phyloP scores from a whole-genome alignment of 148 eudicot species.

The Cornus kousa region DNA sequence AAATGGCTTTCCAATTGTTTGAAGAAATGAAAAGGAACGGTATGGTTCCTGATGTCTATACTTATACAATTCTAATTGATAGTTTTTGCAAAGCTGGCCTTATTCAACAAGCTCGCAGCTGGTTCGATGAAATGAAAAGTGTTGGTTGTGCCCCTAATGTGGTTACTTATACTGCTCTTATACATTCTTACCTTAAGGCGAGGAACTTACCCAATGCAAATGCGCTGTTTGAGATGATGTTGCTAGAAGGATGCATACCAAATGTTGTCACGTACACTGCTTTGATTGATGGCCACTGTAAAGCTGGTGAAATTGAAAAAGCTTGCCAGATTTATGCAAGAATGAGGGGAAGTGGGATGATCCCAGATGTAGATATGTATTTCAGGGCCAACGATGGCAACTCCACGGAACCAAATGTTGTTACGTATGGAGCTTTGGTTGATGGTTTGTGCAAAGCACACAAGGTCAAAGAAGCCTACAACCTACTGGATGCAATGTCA shows the following conservation, averaged over 20 bases:
- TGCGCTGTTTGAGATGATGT: constrained; percentile 58
- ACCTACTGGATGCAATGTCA: constrained; percentile 50
- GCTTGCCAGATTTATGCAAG: constrained; percentile 65
- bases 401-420: constrained; percentile 46
- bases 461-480: constrained; percentile 50
- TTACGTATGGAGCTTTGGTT: constrained; percentile 64
- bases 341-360: constrained; percentile 51
- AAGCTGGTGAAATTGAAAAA: constrained; percentile 52
- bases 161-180: constrained; percentile 85
- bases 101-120: constrained; percentile 73
- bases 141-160: constrained; percentile 79
- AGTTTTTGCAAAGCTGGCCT: constrained; percentile 93
- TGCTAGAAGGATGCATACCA: constrained; percentile 46
- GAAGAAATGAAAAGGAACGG: constrained; percentile 75
- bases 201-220: constrained; percentile 47
- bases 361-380: constrained; percentile 48
- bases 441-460: constrained; percentile 71
- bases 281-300: constrained; percentile 63
- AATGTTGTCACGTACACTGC: constrained; percentile 67
- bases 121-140: constrained; percentile 77
- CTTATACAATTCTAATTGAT: constrained; percentile 82
- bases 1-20: constrained; percentile 76
- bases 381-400: constrained; percentile 34
- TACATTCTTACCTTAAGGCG: constrained; percentile 86
- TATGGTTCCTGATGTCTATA: constrained; percentile 84